Evolutionary conservation across 2,329 filamentous ascomycete species (phyloP).

Genomic region (Nothomitra cinnamomea): DNA sequence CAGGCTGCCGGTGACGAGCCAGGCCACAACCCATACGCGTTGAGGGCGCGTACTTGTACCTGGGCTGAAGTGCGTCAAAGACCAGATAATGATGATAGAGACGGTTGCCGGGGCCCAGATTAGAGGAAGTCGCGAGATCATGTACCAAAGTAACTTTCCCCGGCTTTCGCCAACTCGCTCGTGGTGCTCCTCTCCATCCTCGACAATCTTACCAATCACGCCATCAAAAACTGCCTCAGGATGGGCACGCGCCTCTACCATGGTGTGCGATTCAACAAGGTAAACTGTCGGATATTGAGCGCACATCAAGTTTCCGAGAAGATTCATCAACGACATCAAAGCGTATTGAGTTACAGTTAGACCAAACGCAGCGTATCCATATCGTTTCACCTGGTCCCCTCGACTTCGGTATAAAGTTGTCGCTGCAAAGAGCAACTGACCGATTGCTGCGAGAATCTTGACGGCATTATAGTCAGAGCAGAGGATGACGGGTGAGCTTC

Average conservation of each 20-base stretch:
- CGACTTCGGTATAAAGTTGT: constrained; percentile 16
- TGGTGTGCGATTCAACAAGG: constrained; percentile 15
- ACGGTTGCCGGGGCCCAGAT: no score
- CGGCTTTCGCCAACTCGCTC: not conserved
- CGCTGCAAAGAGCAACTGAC: not conserved
- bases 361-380: constrained; percentile 21
- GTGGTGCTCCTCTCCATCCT: not conserved
- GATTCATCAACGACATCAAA: constrained; percentile 22
- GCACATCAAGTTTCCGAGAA: constrained; percentile 14
- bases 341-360: constrained; percentile 21
- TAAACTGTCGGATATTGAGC: constrained; percentile 19
- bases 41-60: no score
- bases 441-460: not conserved
- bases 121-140: not conserved
- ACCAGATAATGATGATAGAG: no score
- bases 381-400: constrained; percentile 18
- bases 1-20: no score
- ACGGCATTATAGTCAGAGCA: not conserved
- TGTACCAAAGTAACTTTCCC: no score
- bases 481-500: not conserved
- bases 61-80: no score
- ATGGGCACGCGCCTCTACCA: constrained; percentile 16
- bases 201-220: not conserved
- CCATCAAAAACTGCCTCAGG: constrained; percentile 15
- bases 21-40: no score